Percentiles rank a stretch among this genome's conserved stretches.
phyloP scores from a whole-genome alignment of 2,329 filamentous ascomycete genomes.

The Pyricularia sp. region DNA sequence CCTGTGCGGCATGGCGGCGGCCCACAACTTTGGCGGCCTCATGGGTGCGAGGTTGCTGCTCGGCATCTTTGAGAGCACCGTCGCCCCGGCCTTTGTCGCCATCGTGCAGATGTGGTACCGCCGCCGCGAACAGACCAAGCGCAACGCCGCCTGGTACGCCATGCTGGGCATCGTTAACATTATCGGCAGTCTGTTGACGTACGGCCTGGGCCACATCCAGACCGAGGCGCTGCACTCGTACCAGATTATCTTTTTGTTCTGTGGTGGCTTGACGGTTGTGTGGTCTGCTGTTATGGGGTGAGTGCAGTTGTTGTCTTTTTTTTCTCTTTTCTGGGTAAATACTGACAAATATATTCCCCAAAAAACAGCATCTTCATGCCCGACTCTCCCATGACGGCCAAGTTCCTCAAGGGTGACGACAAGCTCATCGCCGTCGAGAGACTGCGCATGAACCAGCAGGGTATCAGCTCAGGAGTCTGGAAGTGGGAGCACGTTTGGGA shows the following conservation, averaged over 20 bases:
- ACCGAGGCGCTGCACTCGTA: conserved; percentile 28
- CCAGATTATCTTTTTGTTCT: conserved; percentile 45
- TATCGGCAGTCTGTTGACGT: conserved; percentile 45
- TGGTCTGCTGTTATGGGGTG: conserved; percentile 33
- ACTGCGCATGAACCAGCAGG: conserved; percentile 44
- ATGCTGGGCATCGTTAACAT: conserved; percentile 53
- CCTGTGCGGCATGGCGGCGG: conserved; percentile 16
- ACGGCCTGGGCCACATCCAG: conserved; percentile 48
- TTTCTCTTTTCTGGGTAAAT: neutral
- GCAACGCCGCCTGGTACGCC: conserved; percentile 49
- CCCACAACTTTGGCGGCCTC: conserved; percentile 23
- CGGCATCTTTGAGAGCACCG: conserved; percentile 25
- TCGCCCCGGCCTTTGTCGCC: conserved; percentile 43
- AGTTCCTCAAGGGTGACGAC: conserved; percentile 39
- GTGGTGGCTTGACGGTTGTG: conserved; percentile 38
- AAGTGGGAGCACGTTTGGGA: conserved; percentile 42
- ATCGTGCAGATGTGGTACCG: conserved; percentile 56
- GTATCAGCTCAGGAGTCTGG: conserved; percentile 42
- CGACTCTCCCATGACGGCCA: conserved; percentile 39
- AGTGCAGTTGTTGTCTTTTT: neutral
- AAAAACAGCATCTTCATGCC: conserved; percentile 28
- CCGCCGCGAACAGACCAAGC: conserved; percentile 46
- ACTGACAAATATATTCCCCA: neutral
- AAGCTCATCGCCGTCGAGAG: conserved; percentile 44
- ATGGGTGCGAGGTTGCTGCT: conserved; percentile 28